phyloP scores from a whole-genome alignment of 257 asterid genomes.

The Eustoma russellianum region DNA sequence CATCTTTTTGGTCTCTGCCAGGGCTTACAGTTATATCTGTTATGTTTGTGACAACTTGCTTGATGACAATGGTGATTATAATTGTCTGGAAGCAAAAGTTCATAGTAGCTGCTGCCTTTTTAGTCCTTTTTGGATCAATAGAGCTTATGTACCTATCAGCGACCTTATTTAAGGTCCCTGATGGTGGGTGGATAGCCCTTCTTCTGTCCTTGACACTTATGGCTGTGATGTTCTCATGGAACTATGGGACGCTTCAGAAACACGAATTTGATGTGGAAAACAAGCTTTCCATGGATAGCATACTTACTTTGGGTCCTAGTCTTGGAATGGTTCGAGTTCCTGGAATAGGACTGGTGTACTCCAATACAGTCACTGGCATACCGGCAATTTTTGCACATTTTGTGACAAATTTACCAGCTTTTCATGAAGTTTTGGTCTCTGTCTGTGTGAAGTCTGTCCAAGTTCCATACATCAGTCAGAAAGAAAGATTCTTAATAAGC shows the following conservation, averaged over 20 bases:
- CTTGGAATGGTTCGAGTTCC: constrained; percentile 61
- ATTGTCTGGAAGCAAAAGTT: constrained; percentile 28
- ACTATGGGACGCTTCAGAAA: constrained; percentile 30
- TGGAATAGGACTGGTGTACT: constrained; percentile 50
- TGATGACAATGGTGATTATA: constrained; percentile 28
- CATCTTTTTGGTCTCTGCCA: constrained; percentile 6
- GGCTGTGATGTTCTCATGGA: constrained; percentile 30
- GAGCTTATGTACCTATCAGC: constrained; percentile 34
- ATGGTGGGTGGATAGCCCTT: constrained; percentile 37
- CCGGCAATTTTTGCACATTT: constrained; percentile 54
- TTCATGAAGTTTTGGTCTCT: constrained; percentile 46
- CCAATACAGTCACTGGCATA: constrained; percentile 44
- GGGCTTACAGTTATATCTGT: constrained; percentile 26
- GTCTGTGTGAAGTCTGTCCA: constrained; percentile 48
- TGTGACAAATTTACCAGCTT: constrained; percentile 55
- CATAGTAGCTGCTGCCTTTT: constrained; percentile 15
- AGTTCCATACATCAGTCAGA: constrained; percentile 32
- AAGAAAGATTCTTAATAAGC: constrained; percentile 41
- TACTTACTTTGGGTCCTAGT: constrained; percentile 39
- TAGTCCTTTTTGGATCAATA: constrained; percentile 23
- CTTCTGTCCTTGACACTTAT: constrained; percentile 19
- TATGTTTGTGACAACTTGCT: constrained; percentile 33
- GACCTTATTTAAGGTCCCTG: constrained; percentile 19
- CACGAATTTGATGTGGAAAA: constrained; percentile 31
- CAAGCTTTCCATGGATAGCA: constrained; percentile 40